Evolutionary conservation across 2,329 filamentous ascomycete genomes (phyloP).

Genomic region (Pseudogymnoascus sp.): DNA sequence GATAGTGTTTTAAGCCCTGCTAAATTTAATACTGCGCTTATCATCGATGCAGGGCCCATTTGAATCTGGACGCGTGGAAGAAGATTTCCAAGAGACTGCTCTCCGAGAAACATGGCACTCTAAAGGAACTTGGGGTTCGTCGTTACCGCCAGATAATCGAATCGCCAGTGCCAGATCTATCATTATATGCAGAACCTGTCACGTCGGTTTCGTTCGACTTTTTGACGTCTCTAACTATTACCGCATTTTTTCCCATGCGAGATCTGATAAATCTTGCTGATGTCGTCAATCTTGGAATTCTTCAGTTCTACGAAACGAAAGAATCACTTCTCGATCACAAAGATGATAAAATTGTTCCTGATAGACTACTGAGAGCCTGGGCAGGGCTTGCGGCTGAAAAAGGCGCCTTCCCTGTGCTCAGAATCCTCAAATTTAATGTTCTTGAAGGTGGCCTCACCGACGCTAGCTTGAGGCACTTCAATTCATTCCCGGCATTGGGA

Average conservation of each 20-base stretch:
- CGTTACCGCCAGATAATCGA: conserved; percentile 23
- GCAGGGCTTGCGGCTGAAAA: conserved; percentile 21
- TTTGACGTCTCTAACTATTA: conserved; percentile 27
- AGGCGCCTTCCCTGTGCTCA: conserved; percentile 25
- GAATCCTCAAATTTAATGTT: conserved; percentile 27
- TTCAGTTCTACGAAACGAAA: conserved; percentile 24
- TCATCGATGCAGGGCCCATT: conserved; percentile 17
- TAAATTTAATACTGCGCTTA: background rate
- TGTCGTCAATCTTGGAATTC: conserved; percentile 25
- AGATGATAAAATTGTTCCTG: conserved; percentile 10
- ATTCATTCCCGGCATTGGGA: conserved; percentile 25
- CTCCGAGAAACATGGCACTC: conserved; percentile 14
- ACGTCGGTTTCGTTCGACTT: conserved; percentile 26
- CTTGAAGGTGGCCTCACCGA: conserved; percentile 23
- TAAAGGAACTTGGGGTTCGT: conserved; percentile 16
- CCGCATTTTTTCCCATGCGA: conserved; percentile 19
- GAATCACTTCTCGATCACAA: background rate
- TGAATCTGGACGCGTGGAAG: conserved; percentile 25
- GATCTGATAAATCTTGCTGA: conserved; percentile 27
- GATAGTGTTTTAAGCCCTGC: background rate
- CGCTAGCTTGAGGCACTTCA: conserved; percentile 25
- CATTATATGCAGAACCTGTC: conserved; percentile 23
- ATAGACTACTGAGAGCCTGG: conserved; percentile 29
- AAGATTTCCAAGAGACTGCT: conserved; percentile 24
- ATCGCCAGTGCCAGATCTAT: conserved; percentile 20